A percentile compares a stretch with the other conserved stretches of the same genome.
Evolutionary conservation across 805 yeast genomes (phyloP).

Genomic region (Komagataella pseudopastoris): DNA sequence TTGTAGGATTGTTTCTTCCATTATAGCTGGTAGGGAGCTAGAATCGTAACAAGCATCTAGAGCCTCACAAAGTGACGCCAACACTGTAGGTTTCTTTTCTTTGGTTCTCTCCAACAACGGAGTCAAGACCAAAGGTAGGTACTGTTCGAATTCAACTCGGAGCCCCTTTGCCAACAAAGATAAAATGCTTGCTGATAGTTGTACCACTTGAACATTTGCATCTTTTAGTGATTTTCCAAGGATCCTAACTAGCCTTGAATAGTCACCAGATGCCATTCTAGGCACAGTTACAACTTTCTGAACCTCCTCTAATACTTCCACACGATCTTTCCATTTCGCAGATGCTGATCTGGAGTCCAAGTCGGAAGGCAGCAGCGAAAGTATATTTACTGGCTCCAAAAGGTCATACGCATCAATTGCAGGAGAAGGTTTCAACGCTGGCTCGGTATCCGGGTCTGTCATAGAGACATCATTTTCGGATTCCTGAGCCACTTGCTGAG

Average conservation of each 20-base stretch:
- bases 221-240: conserved; percentile 72
- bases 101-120: conserved; percentile 73
- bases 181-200: conserved; percentile 58
- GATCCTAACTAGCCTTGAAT: conserved; percentile 42
- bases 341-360: conserved; percentile 42
- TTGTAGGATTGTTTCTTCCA: conserved; percentile 45
- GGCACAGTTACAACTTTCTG: conserved; percentile 36
- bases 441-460: conserved; percentile 24
- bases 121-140: conserved; percentile 34
- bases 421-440: conserved; percentile 13
- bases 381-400: conserved; percentile 55
- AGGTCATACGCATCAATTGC: conserved; percentile 56
- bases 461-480: conserved; percentile 9
- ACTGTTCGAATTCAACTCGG: conserved; percentile 37
- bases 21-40: conserved; percentile 37
- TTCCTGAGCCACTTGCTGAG: conserved; percentile 32
- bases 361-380: conserved; percentile 52
- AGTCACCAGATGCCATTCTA: conserved; percentile 47
- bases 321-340: conserved; percentile 84
- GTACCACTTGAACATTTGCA: conserved; percentile 80
- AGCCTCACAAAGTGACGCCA: conserved; percentile 55
- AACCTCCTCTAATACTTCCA: conserved; percentile 65
- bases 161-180: conserved; percentile 55
- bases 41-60: conserved; percentile 47
- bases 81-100: conserved; percentile 72